Evolutionary conservation across 2,329 filamentous ascomycete genomes (phyloP), one percentile per base, ranked within the genome.

Genomic region (Falciphora oryzae): DNA sequence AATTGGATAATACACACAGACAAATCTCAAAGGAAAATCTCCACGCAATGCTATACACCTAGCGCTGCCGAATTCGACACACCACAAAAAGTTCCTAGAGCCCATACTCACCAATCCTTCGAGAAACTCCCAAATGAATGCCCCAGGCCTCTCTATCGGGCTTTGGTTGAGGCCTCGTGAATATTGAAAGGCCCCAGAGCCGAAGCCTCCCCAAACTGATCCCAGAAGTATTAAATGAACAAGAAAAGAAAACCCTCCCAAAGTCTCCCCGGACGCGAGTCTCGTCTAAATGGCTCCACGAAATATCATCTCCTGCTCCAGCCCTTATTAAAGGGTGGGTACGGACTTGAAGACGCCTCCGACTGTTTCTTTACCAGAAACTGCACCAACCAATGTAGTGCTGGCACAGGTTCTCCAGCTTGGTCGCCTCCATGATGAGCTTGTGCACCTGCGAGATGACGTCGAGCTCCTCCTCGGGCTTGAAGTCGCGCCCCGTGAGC

Each of bases 341-440:
- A 18, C 35, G 2, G 35, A 38, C 16, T 11, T 14, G 13, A 18
- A 38, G 35, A 38, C 14, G 18, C 3, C 35, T 1, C 5, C 5
- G 35, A 16, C 35, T 16, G 35, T 35, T 35, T 35, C 14, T 56
- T 74, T 78, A 98, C 94, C 94, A 98, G 83, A 97, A 98, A 78
- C 92, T 96, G 79, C 94, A 98, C 94, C 94, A 98, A 68, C 95
- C 95, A 71, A 98, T 97, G 76, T 97, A 99, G 80, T 98, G 95
- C 81, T 98, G 95, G 75, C 95, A 99, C 67, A 99, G 81, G 75
- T 98, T 98, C 83, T 98, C 95, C 71, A 98, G 82, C 73, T 95
- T 97, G 8, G 95, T 99, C 28, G 95, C 95, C 80, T 99, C 94
- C 67, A 90, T 89, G 71, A 99, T 90, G 71, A 99, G 80, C 76